Base-by-base conservation (phyloP, 768 basidiomycete species). In the Suillus weaverae region DNA sequence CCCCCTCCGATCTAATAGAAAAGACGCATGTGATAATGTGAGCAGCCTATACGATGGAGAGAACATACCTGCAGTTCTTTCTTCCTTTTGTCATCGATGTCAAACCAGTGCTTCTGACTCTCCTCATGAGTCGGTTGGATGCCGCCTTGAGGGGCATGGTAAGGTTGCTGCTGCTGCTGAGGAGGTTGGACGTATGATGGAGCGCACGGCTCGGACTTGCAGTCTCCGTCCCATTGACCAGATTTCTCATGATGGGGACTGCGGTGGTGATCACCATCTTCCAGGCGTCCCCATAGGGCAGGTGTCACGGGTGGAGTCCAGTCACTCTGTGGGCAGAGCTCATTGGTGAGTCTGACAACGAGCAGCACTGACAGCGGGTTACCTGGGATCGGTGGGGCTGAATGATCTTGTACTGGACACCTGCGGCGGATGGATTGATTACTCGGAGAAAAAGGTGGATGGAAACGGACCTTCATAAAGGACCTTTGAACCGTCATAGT, bases 361-460 rank as follows among this genome's bases (percentile, higher is more conserved):
- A 32, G 41, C 20, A 10, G 22, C 4, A 13, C 39, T 30, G n/a
- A 32, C 9, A 48, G n/a, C 22, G 33, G 66, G 72, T 62, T 67
- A 85, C 89, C 82, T 90, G 88, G 36, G 90, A 90, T 61, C 71
- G 76, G 77, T 92, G 91, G 10, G 88, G 79, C 70, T 91, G 89
- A 67, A 91, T 85, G 75, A 88, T 88, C 75, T 85, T 87, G 80
- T 91, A 92, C 48, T 74, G 76, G 67, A 75, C 72, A 46, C 85
- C 89, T 66, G 60, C 4, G 69, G 26, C 26, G 50, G 62, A 70
- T 61, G 61, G 10, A 14, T 44, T 26, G 13, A 67, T 72, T 62
- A 69, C 69, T 62, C 36, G 57, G 38, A 26, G 62, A 3, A 3
- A 55, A 39, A 35, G 41, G n/a, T 18, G n/a, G 59, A 30, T 48